Conservation (phyloP, 345 rosid genomes). For the Streptanthus diversifolius region DNA sequence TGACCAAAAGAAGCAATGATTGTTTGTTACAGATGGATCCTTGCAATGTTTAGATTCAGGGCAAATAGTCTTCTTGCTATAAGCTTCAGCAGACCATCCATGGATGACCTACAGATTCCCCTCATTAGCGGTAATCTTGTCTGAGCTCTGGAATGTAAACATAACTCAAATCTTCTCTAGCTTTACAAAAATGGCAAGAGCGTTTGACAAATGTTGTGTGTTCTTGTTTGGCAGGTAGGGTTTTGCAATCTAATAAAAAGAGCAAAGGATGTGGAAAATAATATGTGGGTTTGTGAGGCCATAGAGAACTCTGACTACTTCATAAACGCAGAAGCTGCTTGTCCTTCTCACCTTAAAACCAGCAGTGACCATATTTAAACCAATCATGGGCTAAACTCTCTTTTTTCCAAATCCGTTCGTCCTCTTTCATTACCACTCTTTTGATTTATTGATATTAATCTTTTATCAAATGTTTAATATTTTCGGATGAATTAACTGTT, state of each 20-base stretch:
- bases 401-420: slow-evolving; percentile 41
- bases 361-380: slow-evolving; percentile 44
- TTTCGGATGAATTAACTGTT: not conserved
- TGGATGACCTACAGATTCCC: slow-evolving; percentile 42
- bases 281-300: slow-evolving; percentile 80
- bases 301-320: slow-evolving; percentile 72
- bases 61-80: slow-evolving; percentile 70
- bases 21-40: slow-evolving; percentile 79
- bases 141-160: slow-evolving; percentile 62
- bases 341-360: slow-evolving; percentile 59
- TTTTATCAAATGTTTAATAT: not conserved
- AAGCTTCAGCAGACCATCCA: slow-evolving; percentile 57
- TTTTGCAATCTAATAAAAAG: slow-evolving; percentile 75
- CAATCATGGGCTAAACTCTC: slow-evolving; percentile 69
- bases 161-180: not conserved
- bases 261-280: slow-evolving; percentile 62
- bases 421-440: not conserved
- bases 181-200: not conserved
- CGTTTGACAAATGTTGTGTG: not conserved
- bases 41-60: slow-evolving; percentile 35
- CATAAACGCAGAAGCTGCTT: slow-evolving; percentile 40
- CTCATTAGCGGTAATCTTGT: slow-evolving; percentile 63
- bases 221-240: slow-evolving; percentile 53
- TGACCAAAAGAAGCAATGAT: slow-evolving; percentile 76
- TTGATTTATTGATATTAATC: not conserved